Evolutionary conservation across 1,284 basidiomycete species (phyloP), one percentile per base, ranked within the genome.

Genomic region (Fomitopsis schrenkii): DNA sequence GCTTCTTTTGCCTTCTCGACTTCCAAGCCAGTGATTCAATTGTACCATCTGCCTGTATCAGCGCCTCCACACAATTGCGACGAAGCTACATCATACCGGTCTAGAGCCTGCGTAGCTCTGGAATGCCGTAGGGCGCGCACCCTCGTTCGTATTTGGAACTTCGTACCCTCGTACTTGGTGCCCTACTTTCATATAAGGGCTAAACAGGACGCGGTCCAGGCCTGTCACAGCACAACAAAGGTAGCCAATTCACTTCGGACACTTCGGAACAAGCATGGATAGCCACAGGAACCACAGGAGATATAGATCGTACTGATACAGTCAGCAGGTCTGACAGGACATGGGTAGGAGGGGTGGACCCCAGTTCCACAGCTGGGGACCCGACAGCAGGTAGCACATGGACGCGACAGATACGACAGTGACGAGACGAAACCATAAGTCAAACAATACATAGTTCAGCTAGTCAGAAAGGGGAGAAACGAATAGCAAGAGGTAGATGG

Each of bases 1-100:
- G 59, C 54, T 38, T 57, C 44, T 41, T 59, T 17, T 26, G 53
- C 19, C 59, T 60, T 60, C 59, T 46, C 19, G 59, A 54, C 38
- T 40, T 54, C 52, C 19, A 54, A 54, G 44, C 36, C 55, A 46
- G 59, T 28, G 19, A 44, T 17, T 44, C 54, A 30, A 50, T 55
- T 46, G 59, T 19, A 19, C 54, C 36, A 30, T 41, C 33, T 26
- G 35, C 28, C 41, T 9, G 15, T 10, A 26, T 19, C 46, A 42
- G 33, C 33, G 44, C 36, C 38, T 53, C 56, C n/a, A 17, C 52
- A 54, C 48, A 50, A 50, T 50, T 50, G 48, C 48, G 15, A 30
- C 48, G 28, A 50, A 33, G 12, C 48, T 30, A n/a, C 28, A 50
- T 33, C 48, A 50, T 50, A 33, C 48, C 26, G 17, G 28, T 33